Conservation (phyloP, 345 rosid genomes). For the Eucalyptus rudis region DNA sequence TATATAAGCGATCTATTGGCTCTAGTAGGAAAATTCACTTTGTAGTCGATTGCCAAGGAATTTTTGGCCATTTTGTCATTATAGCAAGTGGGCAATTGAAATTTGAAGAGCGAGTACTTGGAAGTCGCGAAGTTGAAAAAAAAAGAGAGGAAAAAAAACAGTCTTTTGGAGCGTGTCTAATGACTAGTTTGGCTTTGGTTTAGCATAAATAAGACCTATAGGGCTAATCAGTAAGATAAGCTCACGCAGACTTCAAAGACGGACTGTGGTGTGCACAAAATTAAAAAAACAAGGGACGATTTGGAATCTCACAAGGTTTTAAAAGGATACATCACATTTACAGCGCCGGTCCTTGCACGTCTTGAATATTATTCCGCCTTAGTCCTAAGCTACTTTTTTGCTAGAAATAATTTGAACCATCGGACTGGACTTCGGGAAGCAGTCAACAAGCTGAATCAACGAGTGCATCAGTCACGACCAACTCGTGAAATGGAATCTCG, state of each 20-base stretch:
- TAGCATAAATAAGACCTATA: not conserved
- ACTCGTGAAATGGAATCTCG: not conserved
- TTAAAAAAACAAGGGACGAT: not conserved
- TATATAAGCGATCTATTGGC: too few relatives aligned
- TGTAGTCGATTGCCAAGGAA: not conserved
- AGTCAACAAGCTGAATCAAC: not conserved
- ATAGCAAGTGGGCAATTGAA: not conserved
- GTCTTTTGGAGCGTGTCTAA: not conserved
- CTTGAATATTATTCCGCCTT: not conserved
- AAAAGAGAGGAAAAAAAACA: accelerated
- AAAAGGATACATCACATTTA: not conserved
- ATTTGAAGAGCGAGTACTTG: not conserved
- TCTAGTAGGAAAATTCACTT: not conserved
- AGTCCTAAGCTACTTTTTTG: not conserved
- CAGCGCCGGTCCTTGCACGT: not conserved
- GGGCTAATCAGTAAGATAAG: not conserved
- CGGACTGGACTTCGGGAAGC: not conserved
- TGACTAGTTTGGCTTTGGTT: not conserved
- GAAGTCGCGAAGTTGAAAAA: not conserved
- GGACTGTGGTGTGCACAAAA: not conserved
- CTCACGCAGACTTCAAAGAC: not conserved
- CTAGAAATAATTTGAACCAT: not conserved
- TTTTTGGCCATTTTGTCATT: not conserved
- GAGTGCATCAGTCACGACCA: not conserved
- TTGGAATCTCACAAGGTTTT: not conserved